Base-by-base conservation (phyloP, 345 rosid genomes). In the Toxicodendron radicans region DNA sequence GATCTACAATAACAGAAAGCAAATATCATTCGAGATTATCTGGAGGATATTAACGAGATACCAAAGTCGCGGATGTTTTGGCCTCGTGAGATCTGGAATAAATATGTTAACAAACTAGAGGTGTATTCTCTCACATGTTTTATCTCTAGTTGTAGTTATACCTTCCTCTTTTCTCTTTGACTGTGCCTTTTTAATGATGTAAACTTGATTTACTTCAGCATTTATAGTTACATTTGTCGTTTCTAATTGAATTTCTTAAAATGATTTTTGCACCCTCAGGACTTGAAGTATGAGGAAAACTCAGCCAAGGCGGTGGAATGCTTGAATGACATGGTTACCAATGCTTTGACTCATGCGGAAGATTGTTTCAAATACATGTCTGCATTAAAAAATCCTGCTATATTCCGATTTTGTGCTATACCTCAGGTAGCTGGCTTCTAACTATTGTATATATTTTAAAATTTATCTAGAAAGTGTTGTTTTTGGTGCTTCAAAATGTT, bases 1-100 rank as follows among this genome's bases (percentile, higher is more conserved):
- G 68, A 49, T 75, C 65, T 66, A 27, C 53, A 32, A 71, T 65
- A 49, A 43, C 85, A 95, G 98, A 95, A 93, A 95, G 87, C 92
- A 79, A 93, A 95, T 83, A 95, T 95, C 76, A 93, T 95, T 83
- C 89, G 97, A 76, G 99, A 93, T 83, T 96, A 93, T 82, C 83
- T 93, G 63, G 99, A 96, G 85, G 99, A 96, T 78, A 92, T 96
- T 38, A 96, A 93, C 75, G 99, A 96, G 89, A 89, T 96, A 80
- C 99, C 98, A 21, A 89, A 90, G 86, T 87, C 92, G 5, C 97
- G 98, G 81, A 93, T 92, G 99, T 96, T 96, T 79, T 96, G 99
- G 99, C 99, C 99, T 82, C 92, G 87, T 1, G 81, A 90, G 60
- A 88, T 92, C 51, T 96, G 99, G 99, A 82, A 90, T 63, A 91